Evolutionary conservation across 805 yeast genomes (phyloP).

Genomic region (Candida suzukii): DNA sequence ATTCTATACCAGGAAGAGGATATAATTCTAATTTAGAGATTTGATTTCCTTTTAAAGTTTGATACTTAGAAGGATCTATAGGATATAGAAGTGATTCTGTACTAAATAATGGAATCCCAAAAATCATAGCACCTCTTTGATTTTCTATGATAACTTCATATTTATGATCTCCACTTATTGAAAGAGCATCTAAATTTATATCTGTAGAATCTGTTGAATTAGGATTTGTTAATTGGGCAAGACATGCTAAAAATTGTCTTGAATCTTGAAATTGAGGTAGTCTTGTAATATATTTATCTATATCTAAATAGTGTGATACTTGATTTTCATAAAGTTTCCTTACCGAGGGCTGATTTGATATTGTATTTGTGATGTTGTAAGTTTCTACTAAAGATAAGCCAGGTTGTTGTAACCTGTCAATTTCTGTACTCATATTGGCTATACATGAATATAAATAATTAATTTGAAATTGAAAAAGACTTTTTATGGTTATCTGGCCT

Average conservation of each 20-base stretch:
- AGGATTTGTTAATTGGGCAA: conserved; percentile 12
- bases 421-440: too few species aligned
- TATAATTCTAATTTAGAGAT: conserved; percentile 22
- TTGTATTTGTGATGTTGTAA: not conserved
- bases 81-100: conserved; percentile 38
- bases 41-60: conserved; percentile 33
- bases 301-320: conserved; percentile 17
- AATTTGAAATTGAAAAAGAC: too few species aligned
- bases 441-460: too few species aligned
- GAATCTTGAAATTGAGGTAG: conserved; percentile 23
- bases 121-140: conserved; percentile 45
- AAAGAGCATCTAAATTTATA: conserved; percentile 3
- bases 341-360: not conserved
- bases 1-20: conserved; percentile 42
- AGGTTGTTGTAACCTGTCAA: not conserved
- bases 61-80: conserved; percentile 45
- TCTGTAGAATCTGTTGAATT: conserved; percentile 6
- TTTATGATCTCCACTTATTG: conserved; percentile 2
- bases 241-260: conserved; percentile 19
- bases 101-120: conserved; percentile 45
- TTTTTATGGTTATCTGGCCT: too few species aligned
- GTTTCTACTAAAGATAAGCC: not conserved
- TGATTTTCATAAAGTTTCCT: conserved; percentile 5
- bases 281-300: conserved; percentile 18
- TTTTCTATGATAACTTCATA: conserved; percentile 44